Conservation (phyloP, 2,329 filamentous ascomycete species). For the Eurotiales sp. region DNA sequence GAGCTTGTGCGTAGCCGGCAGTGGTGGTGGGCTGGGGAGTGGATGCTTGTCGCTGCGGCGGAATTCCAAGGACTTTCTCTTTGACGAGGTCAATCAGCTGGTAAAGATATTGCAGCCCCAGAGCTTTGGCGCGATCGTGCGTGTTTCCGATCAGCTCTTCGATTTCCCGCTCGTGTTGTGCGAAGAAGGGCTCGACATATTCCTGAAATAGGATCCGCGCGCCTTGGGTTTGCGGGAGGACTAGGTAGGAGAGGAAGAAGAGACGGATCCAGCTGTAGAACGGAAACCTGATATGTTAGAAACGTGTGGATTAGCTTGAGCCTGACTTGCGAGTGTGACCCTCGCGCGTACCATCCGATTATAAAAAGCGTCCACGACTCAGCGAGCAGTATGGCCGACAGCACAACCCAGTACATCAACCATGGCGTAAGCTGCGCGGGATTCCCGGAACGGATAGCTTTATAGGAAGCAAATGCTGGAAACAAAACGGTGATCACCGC, state of each 20-base stretch:
- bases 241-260: constrained; percentile 83
- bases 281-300: constrained; percentile 68
- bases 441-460: constrained; percentile 89
- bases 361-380: constrained; percentile 89
- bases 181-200: constrained; percentile 82
- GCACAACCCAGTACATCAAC: constrained; percentile 98
- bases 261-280: constrained; percentile 93
- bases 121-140: constrained; percentile 72
- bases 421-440: constrained; percentile 89
- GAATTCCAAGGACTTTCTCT: constrained; percentile 74
- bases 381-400: constrained; percentile 73
- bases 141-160: constrained; percentile 81
- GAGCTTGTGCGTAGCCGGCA: constrained; percentile 67
- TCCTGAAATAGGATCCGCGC: constrained; percentile 79
- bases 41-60: constrained; percentile 49
- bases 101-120: constrained; percentile 73
- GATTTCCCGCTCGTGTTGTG: constrained; percentile 81
- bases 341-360: constrained; percentile 63
- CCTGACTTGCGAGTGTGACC: not conserved
- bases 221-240: constrained; percentile 95
- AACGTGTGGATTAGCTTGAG: not conserved
- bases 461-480: constrained; percentile 95
- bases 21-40: constrained; percentile 31
- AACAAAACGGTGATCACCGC: constrained; percentile 87
- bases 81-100: constrained; percentile 67